phyloP scores from a whole-genome alignment of 1,284 basidiomycete genomes.

The Ustilago vetiveriae region DNA sequence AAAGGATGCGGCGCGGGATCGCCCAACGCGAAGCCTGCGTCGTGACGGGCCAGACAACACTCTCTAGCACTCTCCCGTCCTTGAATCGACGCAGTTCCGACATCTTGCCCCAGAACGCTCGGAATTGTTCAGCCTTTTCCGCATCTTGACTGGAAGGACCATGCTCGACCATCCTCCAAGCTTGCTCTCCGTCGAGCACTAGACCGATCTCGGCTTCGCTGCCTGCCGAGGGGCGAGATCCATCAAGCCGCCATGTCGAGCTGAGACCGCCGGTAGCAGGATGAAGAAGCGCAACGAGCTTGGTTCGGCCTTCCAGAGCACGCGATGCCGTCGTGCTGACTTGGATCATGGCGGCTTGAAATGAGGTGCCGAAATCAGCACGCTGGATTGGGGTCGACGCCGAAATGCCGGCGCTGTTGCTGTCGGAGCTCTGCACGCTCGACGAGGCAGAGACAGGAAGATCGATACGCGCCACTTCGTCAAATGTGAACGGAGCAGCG shows the following conservation, averaged over 20 bases:
- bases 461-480: constrained; percentile 63
- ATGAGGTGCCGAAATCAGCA: constrained; percentile 50
- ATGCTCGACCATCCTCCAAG: constrained; percentile 65
- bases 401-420: constrained; percentile 15
- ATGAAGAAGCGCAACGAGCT: constrained; percentile 45
- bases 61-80: constrained; percentile 90
- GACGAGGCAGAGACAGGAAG: constrained; percentile 19
- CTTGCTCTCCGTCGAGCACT: constrained; percentile 54
- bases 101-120: constrained; percentile 88
- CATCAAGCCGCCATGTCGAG: constrained; percentile 43
- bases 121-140: constrained; percentile 74
- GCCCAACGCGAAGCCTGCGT: constrained; percentile 71
- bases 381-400: constrained; percentile 24
- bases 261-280: constrained; percentile 35
- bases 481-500: constrained; percentile 63
- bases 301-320: constrained; percentile 38
- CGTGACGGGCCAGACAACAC: constrained; percentile 82
- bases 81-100: constrained; percentile 96
- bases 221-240: constrained; percentile 21
- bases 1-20: constrained; percentile 80
- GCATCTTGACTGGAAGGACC: constrained; percentile 71
- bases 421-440: neutral
- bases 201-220: constrained; percentile 54
- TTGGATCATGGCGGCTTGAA: constrained; percentile 40
- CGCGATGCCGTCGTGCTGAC: constrained; percentile 53